Conservation (phyloP, 495 filamentous ascomycete genomes). For the Corynascus novoguineensis region DNA sequence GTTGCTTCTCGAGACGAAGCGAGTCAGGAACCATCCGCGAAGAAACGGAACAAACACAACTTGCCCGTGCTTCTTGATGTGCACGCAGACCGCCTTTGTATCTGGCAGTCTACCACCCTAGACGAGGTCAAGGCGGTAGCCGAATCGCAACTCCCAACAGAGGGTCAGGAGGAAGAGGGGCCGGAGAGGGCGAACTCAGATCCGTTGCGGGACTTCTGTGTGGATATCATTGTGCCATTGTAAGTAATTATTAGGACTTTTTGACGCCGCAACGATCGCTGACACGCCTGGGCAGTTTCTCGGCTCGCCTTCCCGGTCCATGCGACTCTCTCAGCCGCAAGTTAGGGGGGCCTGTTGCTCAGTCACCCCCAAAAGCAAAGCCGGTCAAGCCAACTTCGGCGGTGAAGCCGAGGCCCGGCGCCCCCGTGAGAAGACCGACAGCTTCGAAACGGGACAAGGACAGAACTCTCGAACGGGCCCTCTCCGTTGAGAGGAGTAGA, state of each 20-base stretch:
- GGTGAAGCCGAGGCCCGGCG: slow-evolving; percentile 47
- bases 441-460: slow-evolving; percentile 50
- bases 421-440: slow-evolving; percentile 49
- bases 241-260: slow-evolving; percentile 36
- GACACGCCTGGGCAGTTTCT: slow-evolving; percentile 50
- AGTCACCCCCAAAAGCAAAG: slow-evolving; percentile 56
- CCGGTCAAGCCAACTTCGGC: slow-evolving; percentile 34
- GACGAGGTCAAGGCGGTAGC: slow-evolving; percentile 50
- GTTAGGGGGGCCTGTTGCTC: slow-evolving; percentile 67
- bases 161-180: slow-evolving; percentile 29
- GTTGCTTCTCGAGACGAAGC: slow-evolving; percentile 20
- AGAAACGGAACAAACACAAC: slow-evolving; percentile 41
- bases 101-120: slow-evolving; percentile 82
- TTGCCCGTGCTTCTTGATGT: slow-evolving; percentile 64
- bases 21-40: slow-evolving; percentile 23
- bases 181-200: slow-evolving; percentile 33
- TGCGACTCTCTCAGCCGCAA: slow-evolving; percentile 78
- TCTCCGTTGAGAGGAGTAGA: slow-evolving; percentile 61
- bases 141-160: slow-evolving; percentile 37
- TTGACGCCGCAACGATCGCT: not conserved
- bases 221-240: slow-evolving; percentile 92
- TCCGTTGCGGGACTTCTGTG: slow-evolving; percentile 64
- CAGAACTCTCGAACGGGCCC: slow-evolving; percentile 60
- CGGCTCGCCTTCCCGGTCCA: slow-evolving; percentile 71
- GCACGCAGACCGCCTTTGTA: slow-evolving; percentile 84